Evolutionary conservation across 2,329 filamentous ascomycete genomes (phyloP), one percentile per base, ranked within the genome.

Genomic region (Paecilomyces fulvus): DNA sequence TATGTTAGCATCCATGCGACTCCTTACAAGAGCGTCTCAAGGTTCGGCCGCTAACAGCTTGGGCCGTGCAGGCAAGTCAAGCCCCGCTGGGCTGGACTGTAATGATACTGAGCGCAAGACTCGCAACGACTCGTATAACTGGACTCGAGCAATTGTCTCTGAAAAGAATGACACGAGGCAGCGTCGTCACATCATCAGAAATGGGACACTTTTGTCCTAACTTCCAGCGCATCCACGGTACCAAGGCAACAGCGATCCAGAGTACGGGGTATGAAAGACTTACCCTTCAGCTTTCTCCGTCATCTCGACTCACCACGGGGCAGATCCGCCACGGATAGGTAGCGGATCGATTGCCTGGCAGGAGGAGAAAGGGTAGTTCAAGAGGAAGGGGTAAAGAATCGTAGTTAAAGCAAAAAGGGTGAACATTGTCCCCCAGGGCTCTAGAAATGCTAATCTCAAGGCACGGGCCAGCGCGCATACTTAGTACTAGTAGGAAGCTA

Each of bases 241-340:
- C 60, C 53, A 51, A 30, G 21, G 48, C 56, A 55, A 28, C 23
- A 43, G 33, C 53, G 55, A 51, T 51, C 50, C 37, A 30, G 56
- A 23, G 46, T 25, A 55, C 33, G n/a, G 14, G 49, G 43, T 28
- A n/a, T n/a, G n/a, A 49, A 30, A 43, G 49, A 64, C 65, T 67
- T 60, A 70, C 68, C 67, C 63, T 66, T 66, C 64, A 53, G 57
- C 58, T 60, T 63, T 68, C 56, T 70, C 68, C 57, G 61, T 62
- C 67, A 70, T 70, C 54, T 58, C 60, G 60, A 31, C 51, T 57
- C 55, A 53, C 51, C 55, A 53, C 56, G 46, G 7, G 51, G 55
- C n/a, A 54, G 31, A 49, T 31, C 14, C 14, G 21, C 20, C 48
- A 23, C 48, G 8, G 21, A 10, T 17, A 5, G 48, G n/a, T 23